phyloP scores from a whole-genome alignment of 2,329 filamentous ascomycete species.

The Erysiphe pulchra region DNA sequence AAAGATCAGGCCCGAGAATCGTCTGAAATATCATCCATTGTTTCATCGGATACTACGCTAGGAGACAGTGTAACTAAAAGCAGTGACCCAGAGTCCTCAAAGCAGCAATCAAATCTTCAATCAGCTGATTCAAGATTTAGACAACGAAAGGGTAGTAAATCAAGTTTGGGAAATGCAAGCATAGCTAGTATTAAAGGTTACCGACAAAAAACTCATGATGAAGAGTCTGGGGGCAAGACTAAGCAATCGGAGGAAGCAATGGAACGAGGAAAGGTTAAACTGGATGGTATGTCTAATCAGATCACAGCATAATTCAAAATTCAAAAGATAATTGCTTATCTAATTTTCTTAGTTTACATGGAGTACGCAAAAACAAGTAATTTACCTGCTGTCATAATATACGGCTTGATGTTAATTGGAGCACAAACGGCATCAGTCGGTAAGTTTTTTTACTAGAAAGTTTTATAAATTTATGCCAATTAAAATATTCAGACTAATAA shows the following conservation, averaged over 20 bases:
- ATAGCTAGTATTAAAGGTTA: conserved; percentile 74
- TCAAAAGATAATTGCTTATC: conserved; percentile 5
- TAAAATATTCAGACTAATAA: conserved; percentile 3
- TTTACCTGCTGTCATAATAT: conserved; percentile 55
- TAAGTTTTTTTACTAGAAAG: conserved; percentile 15
- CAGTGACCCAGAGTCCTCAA: conserved; percentile 47
- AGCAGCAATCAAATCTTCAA: conserved; percentile 48
- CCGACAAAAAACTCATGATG: conserved; percentile 60
- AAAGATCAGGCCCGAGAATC: conserved; percentile 20
- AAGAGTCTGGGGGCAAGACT: conserved; percentile 50
- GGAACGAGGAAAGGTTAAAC: conserved; percentile 95
- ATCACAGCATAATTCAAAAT: background rate
- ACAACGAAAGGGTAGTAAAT: conserved; percentile 40
- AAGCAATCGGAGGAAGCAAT: conserved; percentile 68
- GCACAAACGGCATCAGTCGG: conserved; percentile 64
- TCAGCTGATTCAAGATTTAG: conserved; percentile 27
- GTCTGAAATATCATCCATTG: conserved; percentile 23
- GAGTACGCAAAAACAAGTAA: conserved; percentile 95
- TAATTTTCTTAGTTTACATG: conserved; percentile 35
- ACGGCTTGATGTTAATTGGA: conserved; percentile 49
- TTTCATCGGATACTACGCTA: conserved; percentile 28
- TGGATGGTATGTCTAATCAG: conserved; percentile 26
- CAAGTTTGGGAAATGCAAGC: conserved; percentile 69
- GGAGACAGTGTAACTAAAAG: conserved; percentile 29
- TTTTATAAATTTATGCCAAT: background rate